Evolutionary conservation across 306 rosid species (phyloP).

Genomic region (Acacia acuminata): DNA sequence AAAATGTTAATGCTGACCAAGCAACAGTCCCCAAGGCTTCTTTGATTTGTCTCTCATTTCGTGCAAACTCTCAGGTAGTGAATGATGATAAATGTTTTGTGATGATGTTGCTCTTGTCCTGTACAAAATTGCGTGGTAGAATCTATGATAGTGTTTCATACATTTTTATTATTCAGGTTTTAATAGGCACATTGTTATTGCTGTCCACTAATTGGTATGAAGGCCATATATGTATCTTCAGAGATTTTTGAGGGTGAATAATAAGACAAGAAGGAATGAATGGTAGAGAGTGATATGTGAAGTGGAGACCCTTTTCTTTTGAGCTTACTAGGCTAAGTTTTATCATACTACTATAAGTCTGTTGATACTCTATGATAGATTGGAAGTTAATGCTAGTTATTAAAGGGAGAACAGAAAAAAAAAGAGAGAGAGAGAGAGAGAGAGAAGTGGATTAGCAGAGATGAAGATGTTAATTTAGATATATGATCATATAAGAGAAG

Average conservation of each 20-base stretch:
- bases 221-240: background rate
- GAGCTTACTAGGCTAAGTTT: background rate
- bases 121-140: background rate
- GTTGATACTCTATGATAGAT: background rate
- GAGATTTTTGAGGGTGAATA: background rate
- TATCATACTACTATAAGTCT: background rate
- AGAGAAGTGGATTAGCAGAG: background rate
- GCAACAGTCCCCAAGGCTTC: constrained; percentile 58
- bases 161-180: constrained; percentile 4
- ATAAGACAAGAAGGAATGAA: background rate
- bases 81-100: constrained; percentile 19
- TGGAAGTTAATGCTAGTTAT: background rate
- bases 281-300: constrained; percentile 23
- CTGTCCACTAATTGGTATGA: constrained; percentile 10
- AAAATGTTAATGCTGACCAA: constrained; percentile 37
- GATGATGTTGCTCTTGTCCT: constrained; percentile 15
- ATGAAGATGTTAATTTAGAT: background rate
- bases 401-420: background rate
- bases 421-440: no score
- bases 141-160: background rate
- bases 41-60: constrained; percentile 77
- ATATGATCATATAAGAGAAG: background rate
- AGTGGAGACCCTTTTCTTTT: background rate
- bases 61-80: constrained; percentile 78
- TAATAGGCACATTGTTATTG: background rate